phyloP scores from a whole-genome alignment of 352 stramenopile species.

The Lagenidium giganteum region DNA sequence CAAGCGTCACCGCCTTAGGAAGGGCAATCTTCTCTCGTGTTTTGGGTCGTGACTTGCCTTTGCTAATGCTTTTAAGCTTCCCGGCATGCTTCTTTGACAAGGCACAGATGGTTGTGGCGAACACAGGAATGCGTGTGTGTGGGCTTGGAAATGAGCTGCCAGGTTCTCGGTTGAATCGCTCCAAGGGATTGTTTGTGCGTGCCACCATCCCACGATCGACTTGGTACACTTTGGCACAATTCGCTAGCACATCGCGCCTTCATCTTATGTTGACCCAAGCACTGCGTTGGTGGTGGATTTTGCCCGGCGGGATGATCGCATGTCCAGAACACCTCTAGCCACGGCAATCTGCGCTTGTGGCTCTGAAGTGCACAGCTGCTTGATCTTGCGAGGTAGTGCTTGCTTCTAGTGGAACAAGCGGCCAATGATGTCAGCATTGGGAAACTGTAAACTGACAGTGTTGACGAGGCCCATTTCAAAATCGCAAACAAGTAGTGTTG shows the following conservation, averaged over 20 bases:
- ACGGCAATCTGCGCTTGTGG: constrained; percentile 1
- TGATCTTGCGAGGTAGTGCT: constrained; percentile 3
- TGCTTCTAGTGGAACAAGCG: constrained; percentile 21
- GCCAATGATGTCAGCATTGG: constrained; percentile 3
- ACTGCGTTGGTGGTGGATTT: background rate
- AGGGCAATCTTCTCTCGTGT: constrained; percentile 1
- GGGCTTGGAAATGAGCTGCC: constrained; percentile 1
- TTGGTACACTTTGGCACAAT: background rate
- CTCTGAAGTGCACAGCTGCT: constrained; percentile 1
- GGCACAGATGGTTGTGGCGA: constrained; percentile 1
- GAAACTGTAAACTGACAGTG: constrained; percentile 8
- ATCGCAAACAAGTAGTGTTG: constrained; percentile 7
- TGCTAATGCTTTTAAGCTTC: background rate
- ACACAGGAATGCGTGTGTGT: background rate
- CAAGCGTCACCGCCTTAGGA: too few relatives aligned
- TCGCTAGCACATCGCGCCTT: background rate
- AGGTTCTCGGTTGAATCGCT: constrained; percentile 9
- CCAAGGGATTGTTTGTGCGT: constrained; percentile 8
- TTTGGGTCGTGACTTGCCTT: background rate
- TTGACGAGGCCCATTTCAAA: constrained; percentile 11
- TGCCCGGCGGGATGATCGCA: background rate
- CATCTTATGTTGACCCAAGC: background rate
- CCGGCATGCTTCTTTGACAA: constrained; percentile 2
- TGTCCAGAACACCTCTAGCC: constrained; percentile 6
- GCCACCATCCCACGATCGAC: too few relatives aligned